Base-by-base conservation (phyloP, 2,329 filamentous ascomycete genomes). In the Verticillium albo-atrum region DNA sequence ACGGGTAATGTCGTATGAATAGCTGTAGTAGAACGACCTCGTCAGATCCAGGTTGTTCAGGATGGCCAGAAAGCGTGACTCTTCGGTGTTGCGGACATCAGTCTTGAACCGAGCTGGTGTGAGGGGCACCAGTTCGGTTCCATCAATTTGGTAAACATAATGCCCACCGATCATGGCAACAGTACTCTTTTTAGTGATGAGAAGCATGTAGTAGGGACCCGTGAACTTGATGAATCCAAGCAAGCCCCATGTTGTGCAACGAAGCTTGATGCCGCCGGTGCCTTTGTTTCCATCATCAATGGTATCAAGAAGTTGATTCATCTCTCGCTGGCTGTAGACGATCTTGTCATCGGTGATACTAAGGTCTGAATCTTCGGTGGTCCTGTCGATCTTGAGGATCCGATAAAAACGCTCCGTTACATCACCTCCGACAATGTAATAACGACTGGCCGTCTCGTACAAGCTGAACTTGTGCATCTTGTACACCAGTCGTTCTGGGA, bases 381-480 rank as follows among this genome's bases (percentile, higher is more conserved):
- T 97, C 53, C 95, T 87, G 71, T 98, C 94, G 67, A 99, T 96
- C 74, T 98, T 97, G 70, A 99, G 78, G 59, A 99, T 92, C 56
- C 93, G 88, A 74, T 95, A 98, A 27, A 90, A 87, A 68, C 86
- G 89, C 73, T 98, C 95, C 66, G 92, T 88, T 59, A 97, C 86
- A 71, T 99, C 95, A 56, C 91, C 90, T 15, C 95, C 95, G 20
- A 98, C 92, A 64, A 99, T 89, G 73, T 97, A 99, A 74, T 95
- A 99, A 57, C 92, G 86, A 58, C 89, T 92, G 14, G 91, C 90
- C 3, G 95, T 99, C 77, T 99, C 95, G 74, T 99, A 98, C 25
- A 99, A 78, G n/a, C 91, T 95, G 74, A 97, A 98, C 69, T 95
- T 96, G 79, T 97, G 92, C 92, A 99, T 97, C 71, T 83, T 84